Conservation (phyloP, 2,329 filamentous ascomycete genomes). For the Sporothrix schenckii region DNA sequence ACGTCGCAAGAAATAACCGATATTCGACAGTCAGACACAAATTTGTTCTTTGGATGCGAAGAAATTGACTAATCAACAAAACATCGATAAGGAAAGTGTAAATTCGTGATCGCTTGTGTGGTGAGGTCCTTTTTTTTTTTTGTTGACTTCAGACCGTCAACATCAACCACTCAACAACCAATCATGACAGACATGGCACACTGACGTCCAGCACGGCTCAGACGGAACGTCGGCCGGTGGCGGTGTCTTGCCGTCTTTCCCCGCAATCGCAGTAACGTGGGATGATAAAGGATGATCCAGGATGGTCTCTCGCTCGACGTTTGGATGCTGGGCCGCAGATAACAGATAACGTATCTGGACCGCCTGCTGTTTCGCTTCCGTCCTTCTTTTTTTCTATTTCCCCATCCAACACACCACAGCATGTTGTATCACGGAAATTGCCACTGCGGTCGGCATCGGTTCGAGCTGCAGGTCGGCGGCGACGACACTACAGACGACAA, state of each 20-base stretch:
- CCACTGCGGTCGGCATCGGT: slow-evolving; percentile 33
- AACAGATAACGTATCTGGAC: background rate
- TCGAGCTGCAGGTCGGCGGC: slow-evolving; percentile 23
- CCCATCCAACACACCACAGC: background rate
- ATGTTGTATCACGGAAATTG: slow-evolving; percentile 32
- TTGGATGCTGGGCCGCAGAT: background rate
- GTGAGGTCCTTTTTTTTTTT: background rate
- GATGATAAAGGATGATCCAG: slow-evolving; percentile 9
- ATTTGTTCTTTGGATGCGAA: too few relatives aligned
- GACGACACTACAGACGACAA: background rate
- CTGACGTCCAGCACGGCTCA: background rate
- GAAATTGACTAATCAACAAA: too few relatives aligned
- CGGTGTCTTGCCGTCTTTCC: background rate
- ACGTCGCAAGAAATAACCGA: too few relatives aligned
- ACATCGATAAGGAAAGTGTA: too few relatives aligned
- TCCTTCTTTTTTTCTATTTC: too few relatives aligned
- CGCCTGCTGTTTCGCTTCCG: background rate
- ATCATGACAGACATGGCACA: too few relatives aligned
- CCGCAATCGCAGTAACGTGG: slow-evolving; percentile 22
- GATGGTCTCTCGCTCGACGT: background rate
- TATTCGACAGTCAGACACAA: too few relatives aligned
- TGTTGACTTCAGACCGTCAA: background rate
- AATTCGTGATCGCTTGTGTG: too few relatives aligned
- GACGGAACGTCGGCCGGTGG: slow-evolving; percentile 13
- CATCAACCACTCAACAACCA: background rate